Conservation (phyloP, 2,329 filamentous ascomycete genomes). For the Scytalidium lignicola region DNA sequence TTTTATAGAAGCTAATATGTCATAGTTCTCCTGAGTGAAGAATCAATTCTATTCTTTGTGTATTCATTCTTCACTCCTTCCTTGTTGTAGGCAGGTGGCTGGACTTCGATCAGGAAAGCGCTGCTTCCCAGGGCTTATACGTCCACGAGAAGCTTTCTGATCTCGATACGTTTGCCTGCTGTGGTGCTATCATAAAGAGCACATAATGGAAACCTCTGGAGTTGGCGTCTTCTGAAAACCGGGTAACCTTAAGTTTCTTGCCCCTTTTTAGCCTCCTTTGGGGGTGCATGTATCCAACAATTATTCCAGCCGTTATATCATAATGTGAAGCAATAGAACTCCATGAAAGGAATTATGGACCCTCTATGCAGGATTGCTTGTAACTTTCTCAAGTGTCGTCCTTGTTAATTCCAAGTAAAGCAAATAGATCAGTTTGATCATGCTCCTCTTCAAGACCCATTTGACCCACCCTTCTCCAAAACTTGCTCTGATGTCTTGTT, state of each 20-base stretch:
- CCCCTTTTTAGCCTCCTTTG: not conserved
- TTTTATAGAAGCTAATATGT: conserved; percentile 10
- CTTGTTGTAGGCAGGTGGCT: conserved; percentile 1
- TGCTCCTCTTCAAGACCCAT: conserved; percentile 60
- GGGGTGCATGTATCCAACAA: not conserved
- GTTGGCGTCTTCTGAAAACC: not conserved
- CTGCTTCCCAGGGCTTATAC: not conserved
- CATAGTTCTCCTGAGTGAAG: conserved; percentile 26
- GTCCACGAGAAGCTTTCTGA: not conserved
- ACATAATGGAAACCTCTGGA: not conserved
- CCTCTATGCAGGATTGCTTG: not conserved
- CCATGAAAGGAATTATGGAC: not conserved
- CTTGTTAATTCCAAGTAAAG: conserved; percentile 41
- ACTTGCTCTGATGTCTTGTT: conserved; percentile 77
- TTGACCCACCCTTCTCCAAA: conserved; percentile 70
- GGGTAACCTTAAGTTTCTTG: not conserved
- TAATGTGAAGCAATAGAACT: not conserved
- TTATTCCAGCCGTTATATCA: not conserved
- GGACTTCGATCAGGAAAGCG: not conserved
- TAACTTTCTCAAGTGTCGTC: not conserved
- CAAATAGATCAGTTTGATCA: conserved; percentile 43
- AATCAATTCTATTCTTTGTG: not conserved
- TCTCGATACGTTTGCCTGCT: not conserved
- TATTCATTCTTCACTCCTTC: not conserved
- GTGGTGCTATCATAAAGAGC: not conserved